Evolutionary conservation across 257 asterid genomes (phyloP), one percentile per base, ranked within the genome.

Genomic region (Solanum pinnatisectum): DNA sequence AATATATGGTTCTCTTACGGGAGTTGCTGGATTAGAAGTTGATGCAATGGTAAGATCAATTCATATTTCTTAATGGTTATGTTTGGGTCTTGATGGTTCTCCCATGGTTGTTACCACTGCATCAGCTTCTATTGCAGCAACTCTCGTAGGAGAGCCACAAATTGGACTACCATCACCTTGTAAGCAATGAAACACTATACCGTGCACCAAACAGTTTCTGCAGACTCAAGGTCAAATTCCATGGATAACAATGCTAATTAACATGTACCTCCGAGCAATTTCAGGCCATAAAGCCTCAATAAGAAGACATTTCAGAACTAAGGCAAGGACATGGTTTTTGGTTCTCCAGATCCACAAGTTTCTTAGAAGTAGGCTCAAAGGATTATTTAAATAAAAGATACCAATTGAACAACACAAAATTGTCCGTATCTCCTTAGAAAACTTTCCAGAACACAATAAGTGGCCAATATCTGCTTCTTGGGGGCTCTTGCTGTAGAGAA

Each of bases 81-180:
- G 46, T 40, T 40, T 40, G 46, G 46, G 46, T 40, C 46, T 9
- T 40, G 13, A 10, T 40, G 46, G 46, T 40, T 40, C 46, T 40
- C 15, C 56, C 56, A 42, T 42, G 14, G 49, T 10, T 42, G 49
- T 42, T 4, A 42, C 49, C 14, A 87, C 49, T 42, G 15, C 49
- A 42, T 42, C 14, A 42, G 0, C 49, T 42, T 42, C 15, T 42
- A 42, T 10, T 73, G 98, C 96, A 84, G 96, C 96, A 86, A 94
- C 89, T 86, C 98, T 98, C 2, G 96, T 92, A 84, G 93, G 97
- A 73, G 96, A 92, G 85, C 98, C 98, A 92, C 98, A 96, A 88
- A 95, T 95, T 49, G 91, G 88, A 87, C 99, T 98, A 56, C 98
- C 98, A 87, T 96, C 99, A 90, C 99, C 99, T 84, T 86, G 94